Base-by-base conservation (phyloP, 2,329 filamentous ascomycete species). In the Xylariaceae sp. region DNA sequence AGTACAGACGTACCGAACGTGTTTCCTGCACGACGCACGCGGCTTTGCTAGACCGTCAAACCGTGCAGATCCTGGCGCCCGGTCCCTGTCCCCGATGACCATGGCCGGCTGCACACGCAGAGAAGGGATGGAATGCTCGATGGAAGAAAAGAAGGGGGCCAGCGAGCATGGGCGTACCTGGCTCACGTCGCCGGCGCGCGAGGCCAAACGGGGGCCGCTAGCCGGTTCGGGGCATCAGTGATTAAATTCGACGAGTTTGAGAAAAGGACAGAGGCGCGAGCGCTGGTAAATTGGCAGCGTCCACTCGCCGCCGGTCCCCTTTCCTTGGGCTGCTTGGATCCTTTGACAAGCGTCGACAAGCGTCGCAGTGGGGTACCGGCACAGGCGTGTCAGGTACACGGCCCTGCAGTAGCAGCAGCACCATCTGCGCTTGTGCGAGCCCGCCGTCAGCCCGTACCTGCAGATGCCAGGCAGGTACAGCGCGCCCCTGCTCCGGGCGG, bases 381-480 rank as follows among this genome's bases (percentile, higher is more conserved):
- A 4, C 22, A 27, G 22, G 22, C 22, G 22, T 27, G 22, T 27
- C 22, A 27, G 22, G 7, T 27, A 27, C 22, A 27, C 22, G 22
- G n/a, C n/a, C 22, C 22, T 27, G 22, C 22, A 27, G 22, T 27
- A 27, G 22, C 39, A 18, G 38, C 18, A 22, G 42, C 39, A 39
- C 38, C 45, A 17, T 36, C 43, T 6, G 31, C 36, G 10, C 40
- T 15, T 41, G 5, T 17, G 17, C 46, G 49, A 51, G 52, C 46
- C 52, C 54, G 54, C 49, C 43, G 49, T 52, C 54, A 56, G 54
- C 54, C 54, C 52, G 52, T 54, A 55, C 54, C 44, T 36, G 49
- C 45, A 52, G 49, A 43, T 52, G 48, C 35, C 54, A 52, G 22
- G 52, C 54, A 56, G 54, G 52, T 56, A 56, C 54, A 52, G 45